A percentile compares a stretch with the other conserved stretches of the same genome.
These are phyloP conservation scores for Solanum clarkiae DNA, from an alignment of 257 asterid species.

Conservation along the genomic window DNA sequence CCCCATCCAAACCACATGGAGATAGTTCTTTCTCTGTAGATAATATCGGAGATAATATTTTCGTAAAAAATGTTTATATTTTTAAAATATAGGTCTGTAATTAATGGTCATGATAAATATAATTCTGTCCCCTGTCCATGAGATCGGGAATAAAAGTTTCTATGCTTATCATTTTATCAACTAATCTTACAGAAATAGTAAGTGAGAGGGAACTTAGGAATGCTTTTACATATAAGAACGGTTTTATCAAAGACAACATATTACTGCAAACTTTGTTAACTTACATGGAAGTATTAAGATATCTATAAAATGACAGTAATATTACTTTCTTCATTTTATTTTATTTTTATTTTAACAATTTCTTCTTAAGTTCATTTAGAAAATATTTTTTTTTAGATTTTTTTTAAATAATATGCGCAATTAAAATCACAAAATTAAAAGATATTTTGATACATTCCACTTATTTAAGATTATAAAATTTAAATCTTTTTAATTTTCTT, in stretches of 20 bases:
- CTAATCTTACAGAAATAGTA: neutral
- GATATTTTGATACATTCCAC: neutral
- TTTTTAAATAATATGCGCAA: neutral
- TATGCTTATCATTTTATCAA: no score
- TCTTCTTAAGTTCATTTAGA: neutral
- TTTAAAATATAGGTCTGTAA: no score
- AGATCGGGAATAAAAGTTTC: no score
- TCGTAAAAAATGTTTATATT: no score
- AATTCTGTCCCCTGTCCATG: no score
- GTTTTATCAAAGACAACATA: neutral
- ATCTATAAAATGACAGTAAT: neutral
- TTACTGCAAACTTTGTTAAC: neutral
- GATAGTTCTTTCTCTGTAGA: neutral
- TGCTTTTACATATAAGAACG: neutral
- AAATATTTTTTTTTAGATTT: neutral
- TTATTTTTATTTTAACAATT: neutral
- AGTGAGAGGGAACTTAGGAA: neutral
- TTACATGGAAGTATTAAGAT: neutral
- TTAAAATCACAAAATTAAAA: neutral
- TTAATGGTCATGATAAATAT: no score
- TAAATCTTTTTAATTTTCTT: neutral
- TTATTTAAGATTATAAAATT: neutral
- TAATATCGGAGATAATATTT: no score
- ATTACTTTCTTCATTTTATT: neutral
- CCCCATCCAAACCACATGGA: neutral